A percentile compares a stretch with the other conserved stretches of the same genome.
Evolutionary conservation across 1,284 basidiomycete species (phyloP).

Genomic region (Apiotrichum laibachii): DNA sequence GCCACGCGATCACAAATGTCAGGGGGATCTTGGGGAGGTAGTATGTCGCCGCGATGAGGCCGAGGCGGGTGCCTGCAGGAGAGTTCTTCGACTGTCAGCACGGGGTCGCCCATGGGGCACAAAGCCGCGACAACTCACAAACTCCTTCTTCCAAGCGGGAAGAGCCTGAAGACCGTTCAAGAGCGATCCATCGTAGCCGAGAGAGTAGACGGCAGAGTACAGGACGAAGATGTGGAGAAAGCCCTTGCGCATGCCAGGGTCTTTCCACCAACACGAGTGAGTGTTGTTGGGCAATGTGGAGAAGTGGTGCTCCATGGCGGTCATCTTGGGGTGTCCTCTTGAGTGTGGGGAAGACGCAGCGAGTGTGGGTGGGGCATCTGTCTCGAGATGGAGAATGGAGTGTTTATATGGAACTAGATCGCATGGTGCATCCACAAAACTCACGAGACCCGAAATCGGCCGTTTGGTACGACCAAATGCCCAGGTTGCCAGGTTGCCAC

Average conservation of each 20-base stretch:
- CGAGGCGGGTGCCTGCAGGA: constrained; percentile 14
- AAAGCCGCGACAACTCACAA: constrained; percentile 8
- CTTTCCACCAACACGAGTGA: constrained; percentile 18
- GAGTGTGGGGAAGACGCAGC: too few relatives aligned
- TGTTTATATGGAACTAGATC: too few relatives aligned
- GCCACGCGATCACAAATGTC: constrained; percentile 21
- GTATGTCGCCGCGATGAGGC: constrained; percentile 21
- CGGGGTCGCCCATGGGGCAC: not conserved
- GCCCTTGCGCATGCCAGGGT: constrained; percentile 10
- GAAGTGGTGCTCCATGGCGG: constrained; percentile 1
- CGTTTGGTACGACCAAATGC: too few relatives aligned
- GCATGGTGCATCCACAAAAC: too few relatives aligned
- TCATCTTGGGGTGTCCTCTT: too few relatives aligned
- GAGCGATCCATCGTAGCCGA: constrained; percentile 31
- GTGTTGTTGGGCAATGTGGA: constrained; percentile 18
- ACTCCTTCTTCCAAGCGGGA: constrained; percentile 25
- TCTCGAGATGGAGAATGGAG: too few relatives aligned
- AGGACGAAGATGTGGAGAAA: constrained; percentile 13
- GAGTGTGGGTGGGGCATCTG: too few relatives aligned
- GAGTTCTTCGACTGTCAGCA: not conserved
- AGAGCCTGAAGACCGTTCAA: constrained; percentile 36
- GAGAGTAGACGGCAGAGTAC: constrained; percentile 5
- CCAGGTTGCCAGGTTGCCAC: too few relatives aligned
- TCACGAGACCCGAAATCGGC: too few relatives aligned
- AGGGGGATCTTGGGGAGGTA: constrained; percentile 23